Base-by-base conservation (phyloP, 495 filamentous ascomycete species). In the Xylaria longipes region DNA sequence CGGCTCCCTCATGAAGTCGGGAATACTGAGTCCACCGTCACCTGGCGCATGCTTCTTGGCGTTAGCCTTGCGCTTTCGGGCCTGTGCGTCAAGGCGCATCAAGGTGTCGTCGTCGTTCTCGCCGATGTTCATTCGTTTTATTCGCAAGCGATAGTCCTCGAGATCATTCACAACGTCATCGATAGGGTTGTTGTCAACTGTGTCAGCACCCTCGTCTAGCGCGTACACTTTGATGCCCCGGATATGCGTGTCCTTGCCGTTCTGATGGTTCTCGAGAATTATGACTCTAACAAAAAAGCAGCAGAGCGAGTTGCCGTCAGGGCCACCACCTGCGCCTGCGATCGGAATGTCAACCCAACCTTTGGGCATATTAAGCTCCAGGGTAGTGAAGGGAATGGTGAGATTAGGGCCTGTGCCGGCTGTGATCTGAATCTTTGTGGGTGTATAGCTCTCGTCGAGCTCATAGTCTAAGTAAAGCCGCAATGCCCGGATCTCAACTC, bases 231-330 rank as follows among this genome's bases (percentile, higher is more conserved):
- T 95, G 78, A 99, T 86, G 0, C 93, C 95, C 46, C 96, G 90
- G 50, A 99, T 89, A 86, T 99, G 96, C 4, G 96, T 99, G 80
- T 99, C 96, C 79, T 99, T 99, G 68, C 96, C 96, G 80, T 99
- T 99, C 84, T 99, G 96, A 82, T 99, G 96, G 75, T 99, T 99
- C 83, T 97, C 97, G 69, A 93, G 87, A 72, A 99, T 87, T 63
- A 89, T 88, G 64, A 98, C 89, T 79, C 97, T 94, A 15, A 98
- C 85, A 56, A 98, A 88, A 83, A 92, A 97, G 45, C 91, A 93
- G 71, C 93, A 89, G 37, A 98, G 87, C 8, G 93, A 92, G 79
- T 89, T 89, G 0, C 89, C 90, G 33, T 89, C 87, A 1, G 78
- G 76, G 1, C 87, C 86, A n/a, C 85, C 84, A n/a, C 83, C 85